Base-by-base conservation (phyloP, 139 green algal genomes). In the Asterochloris sp. region DNA sequence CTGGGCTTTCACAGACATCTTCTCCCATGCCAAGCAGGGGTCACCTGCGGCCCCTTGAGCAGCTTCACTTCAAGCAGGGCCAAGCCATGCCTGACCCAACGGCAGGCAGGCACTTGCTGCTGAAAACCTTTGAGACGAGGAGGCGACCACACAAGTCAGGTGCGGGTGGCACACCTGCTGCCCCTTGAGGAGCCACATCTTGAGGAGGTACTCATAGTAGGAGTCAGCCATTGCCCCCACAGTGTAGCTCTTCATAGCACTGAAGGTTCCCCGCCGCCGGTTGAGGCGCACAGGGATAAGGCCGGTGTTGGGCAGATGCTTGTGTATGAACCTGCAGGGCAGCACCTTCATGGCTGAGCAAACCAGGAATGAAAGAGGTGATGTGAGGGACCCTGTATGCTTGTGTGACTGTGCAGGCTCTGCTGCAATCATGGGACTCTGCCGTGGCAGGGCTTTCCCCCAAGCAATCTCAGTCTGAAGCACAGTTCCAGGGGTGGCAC, bases 181-280 rank as follows among this genome's bases (percentile, higher is more conserved):
- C n/a, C 62, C 21, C 23, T 61, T 75, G n/a, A 82, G 26, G 17
- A 80, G 73, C 81, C 85, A 85, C 11, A 79, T n/a, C 27, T 81
- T 85, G 61, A 85, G 74, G 11, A 88, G 76, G 76, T 88, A 90
- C 79, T 90, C 87, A 73, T 88, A 90, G 76, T 84, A 88, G 0
- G 76, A 84, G 76, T 90, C 87, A 24, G 84, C 80, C 69, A 78
- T 74, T 6, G 78, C 87, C 13, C 82, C 84, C 54, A 90, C 71
- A 23, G 81, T 83, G 27, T 74, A 82, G 12, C 28, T 76, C 54
- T 69, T 78, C 62, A 64, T 71, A 0, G 13, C 29, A 2, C 21
- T 62, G 27, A 67, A 61, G 17, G 11, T 67, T n/a, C 78, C 79
- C 19, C 27, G 62, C 12, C 60, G 47, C n/a, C 83, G 62, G 64